Percentiles rank a stretch among this genome's conserved stretches.
Evolutionary conservation across 768 basidiomycete genomes (phyloP).

Genomic region (Trametes punicea): DNA sequence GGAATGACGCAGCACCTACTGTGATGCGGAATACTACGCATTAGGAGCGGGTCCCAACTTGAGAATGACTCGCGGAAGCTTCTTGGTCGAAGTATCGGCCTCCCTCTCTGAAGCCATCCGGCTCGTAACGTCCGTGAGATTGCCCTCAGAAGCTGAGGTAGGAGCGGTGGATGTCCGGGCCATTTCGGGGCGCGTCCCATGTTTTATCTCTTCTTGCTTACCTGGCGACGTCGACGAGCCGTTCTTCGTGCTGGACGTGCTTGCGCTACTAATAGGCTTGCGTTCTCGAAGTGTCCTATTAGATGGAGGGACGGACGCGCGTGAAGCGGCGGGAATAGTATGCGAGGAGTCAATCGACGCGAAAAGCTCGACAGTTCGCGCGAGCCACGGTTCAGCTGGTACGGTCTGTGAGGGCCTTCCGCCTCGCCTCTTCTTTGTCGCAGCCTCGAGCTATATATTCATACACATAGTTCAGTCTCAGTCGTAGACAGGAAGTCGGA

Average conservation of each 20-base stretch:
- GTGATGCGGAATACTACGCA: not conserved
- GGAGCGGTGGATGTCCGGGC: not conserved
- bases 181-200: not conserved
- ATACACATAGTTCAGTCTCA: not conserved
- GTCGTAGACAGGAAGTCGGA: not conserved
- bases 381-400: slow-evolving; percentile 52
- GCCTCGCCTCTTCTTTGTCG: slow-evolving; percentile 56
- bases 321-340: slow-evolving; percentile 16
- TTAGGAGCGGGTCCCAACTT: slow-evolving; percentile 44
- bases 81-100: slow-evolving; percentile 34
- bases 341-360: slow-evolving; percentile 34
- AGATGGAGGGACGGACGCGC: slow-evolving; percentile 31
- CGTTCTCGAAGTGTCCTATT: slow-evolving; percentile 51
- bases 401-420: slow-evolving; percentile 39
- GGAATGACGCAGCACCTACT: not conserved
- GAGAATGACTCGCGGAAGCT: slow-evolving; percentile 52
- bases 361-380: slow-evolving; percentile 51
- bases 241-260: slow-evolving; percentile 20
- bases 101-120: not conserved
- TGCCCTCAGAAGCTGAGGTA: slow-evolving; percentile 10
- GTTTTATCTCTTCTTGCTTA: not conserved
- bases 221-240: slow-evolving; percentile 12
- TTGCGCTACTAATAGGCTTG: slow-evolving; percentile 24
- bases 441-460: slow-evolving; percentile 55
- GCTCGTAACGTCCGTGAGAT: slow-evolving; percentile 7